Evolutionary conservation across 1,284 basidiomycete species (phyloP), one percentile per base, ranked within the genome.

Genomic region (Ceratobasidium sp.): DNA sequence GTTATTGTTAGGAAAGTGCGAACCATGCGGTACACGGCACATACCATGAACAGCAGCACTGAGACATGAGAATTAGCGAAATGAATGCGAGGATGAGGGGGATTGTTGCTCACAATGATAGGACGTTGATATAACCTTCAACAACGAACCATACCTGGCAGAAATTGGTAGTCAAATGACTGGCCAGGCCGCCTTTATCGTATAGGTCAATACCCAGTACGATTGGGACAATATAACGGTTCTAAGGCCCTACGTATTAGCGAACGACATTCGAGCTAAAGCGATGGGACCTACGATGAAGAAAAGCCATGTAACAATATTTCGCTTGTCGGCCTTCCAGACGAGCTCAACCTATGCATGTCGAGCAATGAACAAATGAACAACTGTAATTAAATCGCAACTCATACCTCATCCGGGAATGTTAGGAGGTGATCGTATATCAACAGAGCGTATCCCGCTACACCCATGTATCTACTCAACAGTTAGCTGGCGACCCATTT

Each of bases 351-450:
- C 69, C 75, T 75, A 51, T 9, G 7, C 14, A 33, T 14, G 19
- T 22, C 9, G 5, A 53, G 36, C 29, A 8, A 51, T 27, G 22
- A 5, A n/a, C 9, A 48, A 59, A 11, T 17, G 19, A n/a, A 47
- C n/a, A 22, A 27, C 2, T 27, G 4, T n/a, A n/a, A 1, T 15
- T 5, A 7, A 47, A 59, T 15, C 53, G 22, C 22, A 15, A 22
- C 17, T 15, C 59, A n/a, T 47, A 75, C 75, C 62, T 75, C 75
- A 1, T 31, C 75, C 11, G 48, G 33, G 60, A 75, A 65, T 29
- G 75, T 75, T n/a, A 75, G 41, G 8, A 75, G 8, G 56, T 75
- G 75, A 33, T 75, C 75, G 50, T 75, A 65, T n/a, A 75, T 63
- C 44, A 75, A 44, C n/a, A 75, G 33, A 6, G 62, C 31, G 31